Evolutionary conservation across 2,329 filamentous ascomycete genomes (phyloP).

Genomic region (Endoconidiophora laricicola): DNA sequence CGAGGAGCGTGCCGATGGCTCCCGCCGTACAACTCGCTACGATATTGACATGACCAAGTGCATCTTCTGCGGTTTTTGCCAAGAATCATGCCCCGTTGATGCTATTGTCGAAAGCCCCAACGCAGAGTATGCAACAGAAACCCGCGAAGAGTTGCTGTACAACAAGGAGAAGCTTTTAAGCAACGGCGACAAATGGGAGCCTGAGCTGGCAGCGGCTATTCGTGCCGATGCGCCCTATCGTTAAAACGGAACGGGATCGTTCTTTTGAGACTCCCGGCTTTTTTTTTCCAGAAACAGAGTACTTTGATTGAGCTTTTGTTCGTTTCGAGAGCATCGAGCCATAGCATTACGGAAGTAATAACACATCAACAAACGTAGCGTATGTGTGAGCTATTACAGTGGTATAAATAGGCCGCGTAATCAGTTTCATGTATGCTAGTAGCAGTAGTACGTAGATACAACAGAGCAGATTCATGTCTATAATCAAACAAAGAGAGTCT

Average conservation of each 20-base stretch:
- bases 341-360: too few species aligned
- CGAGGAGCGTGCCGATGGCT: slow-evolving; percentile 92
- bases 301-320: too few species aligned
- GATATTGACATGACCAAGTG: slow-evolving; percentile 99
- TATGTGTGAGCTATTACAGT: too few species aligned
- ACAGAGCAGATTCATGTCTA: too few species aligned
- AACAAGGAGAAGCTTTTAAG: slow-evolving; percentile 89
- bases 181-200: slow-evolving; percentile 95
- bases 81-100: slow-evolving; percentile 96
- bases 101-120: slow-evolving; percentile 57
- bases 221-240: slow-evolving; percentile 86
- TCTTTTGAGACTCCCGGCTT: neutral
- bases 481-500: too few species aligned
- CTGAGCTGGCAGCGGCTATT: slow-evolving; percentile 81
- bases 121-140: slow-evolving; percentile 47
- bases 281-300: neutral
- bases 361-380: too few species aligned
- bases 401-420: too few species aligned
- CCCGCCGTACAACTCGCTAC: slow-evolving; percentile 87
- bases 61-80: slow-evolving; percentile 99
- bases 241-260: slow-evolving; percentile 27
- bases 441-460: too few species aligned
- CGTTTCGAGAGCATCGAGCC: too few species aligned
- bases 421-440: too few species aligned
- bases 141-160: slow-evolving; percentile 84